Base-by-base conservation (phyloP, 345 rosid species). In the Draba incana region DNA sequence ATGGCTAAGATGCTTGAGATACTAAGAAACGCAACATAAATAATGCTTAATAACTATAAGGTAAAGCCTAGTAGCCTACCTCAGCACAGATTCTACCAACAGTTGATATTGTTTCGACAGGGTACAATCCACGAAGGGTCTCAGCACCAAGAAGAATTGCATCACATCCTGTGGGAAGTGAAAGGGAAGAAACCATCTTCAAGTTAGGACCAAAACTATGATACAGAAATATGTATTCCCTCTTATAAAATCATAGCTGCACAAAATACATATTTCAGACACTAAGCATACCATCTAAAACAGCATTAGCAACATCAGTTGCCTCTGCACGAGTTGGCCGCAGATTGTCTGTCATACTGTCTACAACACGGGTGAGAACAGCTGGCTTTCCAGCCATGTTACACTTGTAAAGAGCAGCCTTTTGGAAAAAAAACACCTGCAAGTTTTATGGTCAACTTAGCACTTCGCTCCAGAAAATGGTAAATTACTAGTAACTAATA, bases 131-230 rank as follows among this genome's bases (percentile, higher is more conserved):
- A 49, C 94, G 94, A 48, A 93, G 84, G 70, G 96, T 92, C 81
- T 92, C 97, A 71, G 97, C 98, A 78, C 98, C 98, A 76, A 92
- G 97, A 74, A 93, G 96, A 83, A 93, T 93, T 41, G 98, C 94
- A 85, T 93, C 98, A 77, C 94, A 82, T 80, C 98, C 98, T 92
- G 84, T 57, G 42, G 6, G 44, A 39, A 77, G 39, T 24, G 39
- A 31, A 55, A 57, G 33, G 54, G 10, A 70, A 55, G 35, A 62
- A 46, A 16, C 15, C 20, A 5, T 23, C 13, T 52, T 25, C 23
- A 75, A 46, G 23, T 37, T 55, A 39, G 20, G 31, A 54, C 38
- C 41, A 54, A 67, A 59, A 43, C 63, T 52, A 61, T 12, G 57
- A 71, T 10, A 45, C 27, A 64, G n/a, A 47, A n/a, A 27, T 33